These are phyloP conservation scores for Salix purpurea DNA, from an alignment of 345 rosid species.

Conservation along the genomic window DNA sequence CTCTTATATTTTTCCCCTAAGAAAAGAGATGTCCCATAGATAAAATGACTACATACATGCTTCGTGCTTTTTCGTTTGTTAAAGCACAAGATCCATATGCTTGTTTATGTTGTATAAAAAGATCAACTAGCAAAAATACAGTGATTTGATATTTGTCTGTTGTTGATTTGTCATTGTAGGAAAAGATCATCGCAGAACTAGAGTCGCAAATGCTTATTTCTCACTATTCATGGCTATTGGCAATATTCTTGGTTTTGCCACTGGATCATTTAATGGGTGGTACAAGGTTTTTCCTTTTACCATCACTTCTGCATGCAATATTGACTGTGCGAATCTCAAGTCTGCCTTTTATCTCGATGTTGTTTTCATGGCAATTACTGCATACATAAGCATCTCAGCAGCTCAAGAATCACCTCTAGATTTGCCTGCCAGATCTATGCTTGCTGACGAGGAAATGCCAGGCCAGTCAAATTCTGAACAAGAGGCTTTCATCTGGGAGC, in stretches of 20 bases:
- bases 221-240: constrained; percentile 93
- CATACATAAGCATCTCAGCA: constrained; percentile 56
- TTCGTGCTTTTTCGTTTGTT: neutral
- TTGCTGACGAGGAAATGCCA: constrained; percentile 35
- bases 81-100: neutral
- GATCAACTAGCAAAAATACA: neutral
- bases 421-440: constrained; percentile 26
- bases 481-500: constrained; percentile 91
- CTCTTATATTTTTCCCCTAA: neutral
- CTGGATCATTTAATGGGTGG: constrained; percentile 90
- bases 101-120: neutral
- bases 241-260: constrained; percentile 86
- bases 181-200: constrained; percentile 78
- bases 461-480: constrained; percentile 45
- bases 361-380: constrained; percentile 57
- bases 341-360: constrained; percentile 83
- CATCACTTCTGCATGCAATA: constrained; percentile 62
- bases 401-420: constrained; percentile 65
- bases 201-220: constrained; percentile 95
- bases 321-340: constrained; percentile 87
- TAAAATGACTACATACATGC: neutral
- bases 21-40: neutral
- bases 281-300: constrained; percentile 77
- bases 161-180: constrained; percentile 41
- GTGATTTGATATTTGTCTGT: constrained; percentile 13